A percentile compares a stretch with the other conserved stretches of the same genome.
Evolutionary conservation across 805 yeast species (phyloP).

Genomic region (Cephaloascus fragrans): DNA sequence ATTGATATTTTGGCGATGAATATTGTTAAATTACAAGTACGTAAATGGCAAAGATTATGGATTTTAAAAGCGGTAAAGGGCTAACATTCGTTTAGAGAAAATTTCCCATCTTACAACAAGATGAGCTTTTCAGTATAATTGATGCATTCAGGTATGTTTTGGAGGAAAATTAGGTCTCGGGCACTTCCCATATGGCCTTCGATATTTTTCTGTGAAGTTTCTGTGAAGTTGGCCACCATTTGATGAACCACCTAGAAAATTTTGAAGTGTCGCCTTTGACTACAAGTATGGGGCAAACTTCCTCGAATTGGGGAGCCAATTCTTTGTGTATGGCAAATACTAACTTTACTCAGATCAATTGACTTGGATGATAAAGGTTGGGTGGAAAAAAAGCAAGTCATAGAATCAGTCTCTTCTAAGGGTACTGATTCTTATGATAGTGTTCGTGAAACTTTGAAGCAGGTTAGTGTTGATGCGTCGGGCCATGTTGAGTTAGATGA

Average conservation of each 20-base stretch:
- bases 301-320: no score
- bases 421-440: constrained; percentile 85
- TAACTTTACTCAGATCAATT: constrained; percentile 46
- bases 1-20: constrained; percentile 30
- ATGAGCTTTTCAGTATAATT: constrained; percentile 74
- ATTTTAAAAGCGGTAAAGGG: no score
- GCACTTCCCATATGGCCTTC: no score
- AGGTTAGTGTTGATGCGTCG: constrained; percentile 88
- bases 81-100: no score
- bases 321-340: no score
- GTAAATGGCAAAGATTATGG: no score
- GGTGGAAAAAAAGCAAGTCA: constrained; percentile 84
- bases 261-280: no score
- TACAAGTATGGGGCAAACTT: no score
- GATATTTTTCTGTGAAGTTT: no score
- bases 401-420: constrained; percentile 67
- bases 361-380: constrained; percentile 91
- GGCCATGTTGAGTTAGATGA: constrained; percentile 97
- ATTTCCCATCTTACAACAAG: constrained; percentile 78
- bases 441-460: constrained; percentile 87
- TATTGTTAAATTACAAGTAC: constrained; percentile 51
- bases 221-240: no score
- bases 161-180: no score
- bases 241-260: no score
- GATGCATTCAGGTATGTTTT: constrained; percentile 52